phyloP scores from a whole-genome alignment of 1,284 basidiomycete genomes.

The Dichomitus squalens region DNA sequence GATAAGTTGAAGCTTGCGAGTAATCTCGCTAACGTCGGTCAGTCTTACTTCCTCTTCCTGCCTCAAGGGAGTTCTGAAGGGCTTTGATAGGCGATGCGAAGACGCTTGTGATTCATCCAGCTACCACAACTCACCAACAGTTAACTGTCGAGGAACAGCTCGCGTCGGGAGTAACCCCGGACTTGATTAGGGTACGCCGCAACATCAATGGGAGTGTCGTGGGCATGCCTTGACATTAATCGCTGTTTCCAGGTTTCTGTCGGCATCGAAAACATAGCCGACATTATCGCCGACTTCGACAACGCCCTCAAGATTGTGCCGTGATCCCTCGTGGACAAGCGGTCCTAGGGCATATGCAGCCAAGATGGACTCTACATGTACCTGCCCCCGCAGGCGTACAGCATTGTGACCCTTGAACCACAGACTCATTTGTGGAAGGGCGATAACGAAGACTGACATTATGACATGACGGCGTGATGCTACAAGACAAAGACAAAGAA shows the following conservation, averaged over 20 bases:
- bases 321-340: neutral
- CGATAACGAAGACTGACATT: too few relatives aligned
- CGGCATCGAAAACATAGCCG: slow-evolving; percentile 83
- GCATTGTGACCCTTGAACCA: too few relatives aligned
- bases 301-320: slow-evolving; percentile 49
- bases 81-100: slow-evolving; percentile 62
- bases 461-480: too few relatives aligned
- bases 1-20: slow-evolving; percentile 78
- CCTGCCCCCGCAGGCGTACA: neutral
- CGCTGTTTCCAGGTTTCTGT: slow-evolving; percentile 50
- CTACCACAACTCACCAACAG: slow-evolving; percentile 85
- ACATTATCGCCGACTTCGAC: slow-evolving; percentile 87
- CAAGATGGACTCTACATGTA: neutral
- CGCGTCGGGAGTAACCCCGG: slow-evolving; percentile 75
- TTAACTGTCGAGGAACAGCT: slow-evolving; percentile 70
- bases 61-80: neutral
- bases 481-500: too few relatives aligned
- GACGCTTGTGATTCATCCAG: slow-evolving; percentile 84
- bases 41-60: slow-evolving; percentile 8
- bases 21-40: slow-evolving; percentile 77
- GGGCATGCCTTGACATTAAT: neutral
- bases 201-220: neutral
- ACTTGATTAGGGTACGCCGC: slow-evolving; percentile 73
- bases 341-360: neutral
- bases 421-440: too few relatives aligned